Percentiles rank a stretch among this genome's conserved stretches.
Evolutionary conservation across 2,329 filamentous ascomycete genomes (phyloP).

Genomic region (Fusarium subtropicale): DNA sequence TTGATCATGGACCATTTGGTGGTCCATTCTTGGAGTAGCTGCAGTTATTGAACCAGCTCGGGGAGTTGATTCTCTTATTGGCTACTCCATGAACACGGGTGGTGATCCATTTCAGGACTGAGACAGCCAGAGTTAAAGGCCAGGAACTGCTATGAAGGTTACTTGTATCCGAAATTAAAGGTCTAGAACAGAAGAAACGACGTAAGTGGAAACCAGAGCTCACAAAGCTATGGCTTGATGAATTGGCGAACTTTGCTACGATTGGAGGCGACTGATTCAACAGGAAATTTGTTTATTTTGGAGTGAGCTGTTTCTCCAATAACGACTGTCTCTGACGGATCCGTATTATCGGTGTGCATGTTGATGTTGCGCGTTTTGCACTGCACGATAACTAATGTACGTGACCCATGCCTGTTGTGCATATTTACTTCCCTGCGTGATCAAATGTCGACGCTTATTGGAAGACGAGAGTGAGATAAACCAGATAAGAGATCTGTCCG

Average conservation of each 20-base stretch:
- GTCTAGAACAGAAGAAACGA: neutral
- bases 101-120: neutral
- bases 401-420: slow-evolving; percentile 5
- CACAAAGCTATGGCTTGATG: neutral
- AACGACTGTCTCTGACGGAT: neutral
- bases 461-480: slow-evolving; percentile 10
- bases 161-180: neutral
- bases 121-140: neutral
- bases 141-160: neutral
- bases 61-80: neutral
- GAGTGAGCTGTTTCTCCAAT: neutral
- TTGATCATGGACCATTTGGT: neutral
- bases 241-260: neutral
- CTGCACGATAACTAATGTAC: slow-evolving; percentile 5
- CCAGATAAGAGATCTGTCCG: slow-evolving; percentile 37
- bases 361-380: slow-evolving; percentile 1
- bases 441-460: neutral
- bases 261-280: neutral
- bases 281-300: neutral
- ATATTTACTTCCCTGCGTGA: neutral
- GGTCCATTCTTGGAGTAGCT: neutral
- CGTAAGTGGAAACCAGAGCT: neutral
- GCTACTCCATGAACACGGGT: neutral
- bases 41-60: neutral
- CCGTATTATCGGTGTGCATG: neutral